phyloP scores from a whole-genome alignment of 164 flowering plant genomes.

The Kalanchoe fedtschenkoi region DNA sequence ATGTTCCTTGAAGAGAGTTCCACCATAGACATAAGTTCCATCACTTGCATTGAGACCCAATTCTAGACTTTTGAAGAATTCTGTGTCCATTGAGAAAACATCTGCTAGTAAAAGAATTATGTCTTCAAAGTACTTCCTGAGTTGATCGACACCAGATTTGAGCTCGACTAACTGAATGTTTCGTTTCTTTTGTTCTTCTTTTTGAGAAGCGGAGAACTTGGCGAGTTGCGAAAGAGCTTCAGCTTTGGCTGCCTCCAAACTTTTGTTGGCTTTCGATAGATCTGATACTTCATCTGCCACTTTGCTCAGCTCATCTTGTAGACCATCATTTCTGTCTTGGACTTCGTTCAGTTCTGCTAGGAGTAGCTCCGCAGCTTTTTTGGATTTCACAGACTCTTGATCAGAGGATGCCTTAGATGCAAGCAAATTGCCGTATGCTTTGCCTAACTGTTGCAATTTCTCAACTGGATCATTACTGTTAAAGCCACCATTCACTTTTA shows the following conservation, averaged over 20 bases:
- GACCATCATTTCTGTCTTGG: constrained; percentile 79
- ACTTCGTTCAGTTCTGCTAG: constrained; percentile 89
- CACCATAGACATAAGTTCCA: constrained; percentile 10
- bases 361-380: constrained; percentile 78
- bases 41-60: constrained; percentile 27
- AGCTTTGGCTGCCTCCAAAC: constrained; percentile 47
- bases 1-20: constrained; percentile 16
- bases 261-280: constrained; percentile 43
- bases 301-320: constrained; percentile 71
- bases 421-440: constrained; percentile 36
- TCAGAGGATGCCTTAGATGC: constrained; percentile 35
- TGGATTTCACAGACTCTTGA: constrained; percentile 67
- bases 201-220: constrained; percentile 19
- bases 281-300: constrained; percentile 28
- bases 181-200: constrained; percentile 37
- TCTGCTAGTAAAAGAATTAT: constrained; percentile 22
- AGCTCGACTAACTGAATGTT: constrained; percentile 27
- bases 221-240: constrained; percentile 56
- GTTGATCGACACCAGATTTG: constrained; percentile 30
- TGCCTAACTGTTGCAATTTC: constrained; percentile 41
- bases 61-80: constrained; percentile 32
- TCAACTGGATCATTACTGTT: constrained; percentile 41
- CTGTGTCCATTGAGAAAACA: constrained; percentile 44
- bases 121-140: constrained; percentile 31
- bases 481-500: constrained; percentile 32